phyloP scores from a whole-genome alignment of 805 yeast genomes.

The Candida ulmi region DNA sequence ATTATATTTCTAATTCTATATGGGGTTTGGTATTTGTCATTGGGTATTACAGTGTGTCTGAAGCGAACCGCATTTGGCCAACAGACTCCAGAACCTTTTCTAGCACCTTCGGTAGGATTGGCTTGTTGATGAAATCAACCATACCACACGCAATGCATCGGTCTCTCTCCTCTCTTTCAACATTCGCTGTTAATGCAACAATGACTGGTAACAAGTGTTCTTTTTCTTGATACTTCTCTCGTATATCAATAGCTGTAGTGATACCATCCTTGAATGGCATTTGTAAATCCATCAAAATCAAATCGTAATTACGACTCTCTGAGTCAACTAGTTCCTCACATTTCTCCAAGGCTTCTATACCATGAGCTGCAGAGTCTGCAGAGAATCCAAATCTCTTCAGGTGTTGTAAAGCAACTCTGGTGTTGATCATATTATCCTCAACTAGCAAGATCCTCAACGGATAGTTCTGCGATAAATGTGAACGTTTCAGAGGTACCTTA shows the following conservation, averaged over 20 bases:
- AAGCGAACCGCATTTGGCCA: not conserved
- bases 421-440: slow-evolving; percentile 89
- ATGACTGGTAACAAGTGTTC: slow-evolving; percentile 76
- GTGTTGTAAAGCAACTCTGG: slow-evolving; percentile 55
- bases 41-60: too few relatives aligned
- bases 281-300: slow-evolving; percentile 94
- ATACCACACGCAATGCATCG: slow-evolving; percentile 44
- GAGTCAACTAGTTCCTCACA: slow-evolving; percentile 65
- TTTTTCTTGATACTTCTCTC: slow-evolving; percentile 35
- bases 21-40: too few relatives aligned
- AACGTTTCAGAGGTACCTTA: not conserved
- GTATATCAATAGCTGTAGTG: slow-evolving; percentile 84
- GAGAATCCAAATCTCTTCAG: slow-evolving; percentile 56
- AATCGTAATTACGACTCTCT: slow-evolving; percentile 60
- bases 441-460: slow-evolving; percentile 73
- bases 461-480: slow-evolving; percentile 5
- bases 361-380: slow-evolving; percentile 72
- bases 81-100: slow-evolving; percentile 12
- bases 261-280: slow-evolving; percentile 91
- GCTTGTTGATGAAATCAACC: slow-evolving; percentile 49
- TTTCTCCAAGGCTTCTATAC: slow-evolving; percentile 85
- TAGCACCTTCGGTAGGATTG: slow-evolving; percentile 42
- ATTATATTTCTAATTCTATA: too few relatives aligned
- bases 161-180: slow-evolving; percentile 46
- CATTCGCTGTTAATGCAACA: slow-evolving; percentile 88